Evolutionary conservation across 768 basidiomycete genomes (phyloP), one percentile per base, ranked within the genome.

Genomic region (Boletus tylopilopsis): DNA sequence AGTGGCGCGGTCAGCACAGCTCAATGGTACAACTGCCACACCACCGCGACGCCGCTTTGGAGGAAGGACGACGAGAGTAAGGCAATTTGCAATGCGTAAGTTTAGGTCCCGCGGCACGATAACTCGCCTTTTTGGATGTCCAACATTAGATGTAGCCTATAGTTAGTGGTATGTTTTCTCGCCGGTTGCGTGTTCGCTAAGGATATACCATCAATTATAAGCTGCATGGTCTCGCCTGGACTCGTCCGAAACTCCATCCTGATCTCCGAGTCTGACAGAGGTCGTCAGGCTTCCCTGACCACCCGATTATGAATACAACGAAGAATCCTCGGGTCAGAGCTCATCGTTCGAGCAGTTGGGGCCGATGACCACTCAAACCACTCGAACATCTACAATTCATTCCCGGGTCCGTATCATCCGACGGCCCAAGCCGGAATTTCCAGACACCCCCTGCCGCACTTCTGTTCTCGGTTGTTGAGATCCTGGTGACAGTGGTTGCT

Each of bases 21-120:
- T 3, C 88, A 90, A 73, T 93, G 90, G 71, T 90, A 85, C 70
- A 92, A 91, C 62, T 92, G 90, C 72, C 86, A 90, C 61, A 92
- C 90, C 21, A 91, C 87, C 3, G 87, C 89, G 13, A 91, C 90
- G 6, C 90, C 90, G 12, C 78, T 92, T 34, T 92, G 90, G 90
- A 79, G 90, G 55, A 92, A 92, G 69, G 90, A 92, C 58, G 89
- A 91, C 58, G 90, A 91, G 68, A 90, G 90, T 47, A 89, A 89
- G 73, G 92, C 90, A 0, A 87, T 92, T 34, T 92, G 90, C 73
- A 92, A 92, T 60, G 90, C 90, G 85, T 91, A 66, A 68, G 85
- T 80, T 37, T n/a, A 23, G n/a, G 27, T 50, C 45, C 38, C n/a
- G 45, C 40, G 47, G 30, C 53, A 35, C 45, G 30, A 43, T 49